Conservation (phyloP, 176 grass and related monocot genomes). For the Aegilops speltoides region DNA sequence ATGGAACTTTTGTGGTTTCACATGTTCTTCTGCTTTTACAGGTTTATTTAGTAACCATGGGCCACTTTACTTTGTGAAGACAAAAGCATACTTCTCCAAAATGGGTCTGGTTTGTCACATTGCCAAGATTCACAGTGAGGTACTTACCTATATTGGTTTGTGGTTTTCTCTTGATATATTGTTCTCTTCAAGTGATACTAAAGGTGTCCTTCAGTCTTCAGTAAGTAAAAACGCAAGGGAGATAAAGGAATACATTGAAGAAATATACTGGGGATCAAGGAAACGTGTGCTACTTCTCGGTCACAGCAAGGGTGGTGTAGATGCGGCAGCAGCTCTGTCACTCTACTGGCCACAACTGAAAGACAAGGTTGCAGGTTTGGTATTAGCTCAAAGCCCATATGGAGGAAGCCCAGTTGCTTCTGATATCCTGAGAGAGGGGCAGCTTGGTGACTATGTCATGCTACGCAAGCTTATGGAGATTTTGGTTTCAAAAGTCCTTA, state of each 20-base stretch:
- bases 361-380: constrained; percentile 90
- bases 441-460: constrained; percentile 90
- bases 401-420: constrained; percentile 91
- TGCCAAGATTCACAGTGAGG: constrained; percentile 95
- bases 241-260: constrained; percentile 93
- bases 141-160: constrained; percentile 30
- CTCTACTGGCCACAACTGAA: constrained; percentile 84
- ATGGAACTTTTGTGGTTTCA: constrained; percentile 17
- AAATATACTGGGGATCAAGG: constrained; percentile 83
- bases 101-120: constrained; percentile 93
- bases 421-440: constrained; percentile 85
- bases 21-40: constrained; percentile 33
- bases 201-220: constrained; percentile 54
- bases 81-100: constrained; percentile 87
- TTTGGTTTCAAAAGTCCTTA: constrained; percentile 82
- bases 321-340: constrained; percentile 78
- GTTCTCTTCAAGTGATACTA: neutral
- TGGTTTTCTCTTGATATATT: neutral
- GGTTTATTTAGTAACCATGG: constrained; percentile 95
- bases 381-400: constrained; percentile 84
- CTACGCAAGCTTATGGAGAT: constrained; percentile 81
- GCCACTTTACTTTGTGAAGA: constrained; percentile 90
- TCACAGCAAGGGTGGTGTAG: constrained; percentile 95
- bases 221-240: constrained; percentile 77
- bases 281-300: constrained; percentile 86